Base-by-base conservation (phyloP, 371 early-diverging fungal species). In the Apophysomyces ossiformis region DNA sequence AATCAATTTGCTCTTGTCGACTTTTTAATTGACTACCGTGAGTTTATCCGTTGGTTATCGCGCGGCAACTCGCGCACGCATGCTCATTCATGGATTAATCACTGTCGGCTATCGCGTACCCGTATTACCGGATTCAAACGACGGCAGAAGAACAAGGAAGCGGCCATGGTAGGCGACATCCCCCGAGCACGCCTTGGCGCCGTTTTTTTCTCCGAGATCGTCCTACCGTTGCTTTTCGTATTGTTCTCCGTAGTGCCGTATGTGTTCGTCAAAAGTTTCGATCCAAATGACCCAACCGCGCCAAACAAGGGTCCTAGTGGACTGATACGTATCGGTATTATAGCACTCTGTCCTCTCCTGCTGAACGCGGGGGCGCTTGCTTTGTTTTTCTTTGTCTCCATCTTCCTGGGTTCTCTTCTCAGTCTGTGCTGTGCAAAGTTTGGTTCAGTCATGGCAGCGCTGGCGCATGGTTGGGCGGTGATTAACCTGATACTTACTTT, bases 61-160 rank as follows among this genome's bases (percentile, higher is more conserved):
- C 85, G 89, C 0, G 93, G 93, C 37, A 92, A 93, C 71, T 87
- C 90, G 21, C 78, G 81, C 50, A 76, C 92, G 0, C 90, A 93
- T 70, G 76, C 78, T 64, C 88, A 90, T 69, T 94, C 94, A 50
- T 94, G 94, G 93, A 89, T 93, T 60, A 81, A 87, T 50, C 88
- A 94, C 72, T 90, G 90, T 65, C 89, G 92, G 11, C 70, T 83
- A 12, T 75, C 87, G 15, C 85, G 93, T 9, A 91, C 91, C 21
- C 86, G 90, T 15, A 89, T 92, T 65, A 94, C 93, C 0, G 93
- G 93, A 9, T 89, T 90, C 81, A 93, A 93, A 73, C 88, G 92
- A 8, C 67, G 71, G 35, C 59, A 45, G 26, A 61, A 66, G 36
- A 56, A 68, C 7, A 69, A 88, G 84, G 72, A 78, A 81, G 11